Base-by-base conservation (phyloP, 805 yeast genomes). In the Yamadazyma olivae region DNA sequence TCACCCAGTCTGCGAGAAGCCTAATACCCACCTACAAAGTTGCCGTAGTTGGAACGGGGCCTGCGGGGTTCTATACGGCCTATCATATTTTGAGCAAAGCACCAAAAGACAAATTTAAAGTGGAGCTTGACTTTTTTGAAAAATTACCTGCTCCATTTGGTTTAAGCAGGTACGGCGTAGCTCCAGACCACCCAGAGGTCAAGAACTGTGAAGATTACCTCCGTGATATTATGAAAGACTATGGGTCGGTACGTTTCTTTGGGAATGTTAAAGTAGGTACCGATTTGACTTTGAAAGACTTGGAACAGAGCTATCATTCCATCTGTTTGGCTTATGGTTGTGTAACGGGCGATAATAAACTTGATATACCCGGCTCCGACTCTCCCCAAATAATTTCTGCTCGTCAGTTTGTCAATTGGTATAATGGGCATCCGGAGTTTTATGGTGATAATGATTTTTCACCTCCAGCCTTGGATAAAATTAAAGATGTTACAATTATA, bases 121-220 rank as follows among this genome's bases (percentile, higher is more conserved):
- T 67, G n/a, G 33, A 71, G 38, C 70, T 90, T 3, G 93, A 87
- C 41, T 70, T 91, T 58, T 89, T 80, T 65, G 99, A 93, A 52
- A 73, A 77, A 43, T 64, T 81, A 17, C 96, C 97, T 0, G 81
- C 89, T 5, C 99, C 99, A 0, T 91, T 74, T 63, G 99, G 99
- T 0, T 69, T 93, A 22, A 80, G 90, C 27, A 63, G 99, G 23
- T 90, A 76, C 54, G 99, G 99, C 1, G 98, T 93, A n/a, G 97
- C 99, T 0, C 99, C 99, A 2, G 99, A 93, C 60, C 97, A 93
- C 59, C 96, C 96, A 0, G 98, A 93, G 51, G 98, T 93, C 21
- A 91, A 90, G 56, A 80, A 80, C 41, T 84, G 93, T 49, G 67
- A 81, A 56, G 83, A 83, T 14, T 80, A 89, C 35, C 83, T 93